Conservation (phyloP, 305 asterid species). For the Solanum hybrid region DNA sequence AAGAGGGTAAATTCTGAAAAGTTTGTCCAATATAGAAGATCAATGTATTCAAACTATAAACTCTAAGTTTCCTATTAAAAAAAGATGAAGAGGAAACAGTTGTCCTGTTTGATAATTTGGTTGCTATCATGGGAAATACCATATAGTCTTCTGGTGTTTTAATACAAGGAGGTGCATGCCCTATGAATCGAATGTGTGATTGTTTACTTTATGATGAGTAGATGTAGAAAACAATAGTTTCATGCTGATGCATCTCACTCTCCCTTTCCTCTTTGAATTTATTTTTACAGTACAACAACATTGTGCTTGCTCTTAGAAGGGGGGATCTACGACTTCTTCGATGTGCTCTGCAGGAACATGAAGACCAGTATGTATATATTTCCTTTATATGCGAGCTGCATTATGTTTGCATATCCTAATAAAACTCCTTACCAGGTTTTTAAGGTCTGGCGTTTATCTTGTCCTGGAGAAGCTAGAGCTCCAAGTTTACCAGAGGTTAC, state of each 20-base stretch:
- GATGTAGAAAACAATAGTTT: background rate
- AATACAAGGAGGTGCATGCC: background rate
- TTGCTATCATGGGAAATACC: background rate
- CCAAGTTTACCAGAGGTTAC: constrained; percentile 83
- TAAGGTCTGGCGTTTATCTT: constrained; percentile 90
- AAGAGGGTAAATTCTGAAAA: background rate
- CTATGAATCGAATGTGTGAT: background rate
- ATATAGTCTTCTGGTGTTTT: background rate
- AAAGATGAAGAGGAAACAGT: background rate
- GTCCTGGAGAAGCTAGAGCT: constrained; percentile 95
- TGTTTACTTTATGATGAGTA: background rate
- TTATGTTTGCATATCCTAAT: background rate
- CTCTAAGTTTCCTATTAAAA: background rate
- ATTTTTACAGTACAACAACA: constrained; percentile 54
- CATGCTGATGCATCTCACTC: background rate
- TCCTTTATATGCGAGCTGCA: background rate
- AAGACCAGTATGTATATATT: constrained; percentile 54
- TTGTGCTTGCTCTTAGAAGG: constrained; percentile 78
- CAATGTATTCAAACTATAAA: background rate
- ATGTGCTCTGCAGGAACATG: constrained; percentile 76
- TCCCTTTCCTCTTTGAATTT: background rate
- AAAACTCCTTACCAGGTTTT: constrained; percentile 43
- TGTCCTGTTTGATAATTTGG: background rate
- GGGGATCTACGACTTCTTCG: constrained; percentile 93
- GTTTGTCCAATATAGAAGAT: background rate